Base-by-base conservation (phyloP, 805 yeast genomes). In the Candida tibetensis region DNA sequence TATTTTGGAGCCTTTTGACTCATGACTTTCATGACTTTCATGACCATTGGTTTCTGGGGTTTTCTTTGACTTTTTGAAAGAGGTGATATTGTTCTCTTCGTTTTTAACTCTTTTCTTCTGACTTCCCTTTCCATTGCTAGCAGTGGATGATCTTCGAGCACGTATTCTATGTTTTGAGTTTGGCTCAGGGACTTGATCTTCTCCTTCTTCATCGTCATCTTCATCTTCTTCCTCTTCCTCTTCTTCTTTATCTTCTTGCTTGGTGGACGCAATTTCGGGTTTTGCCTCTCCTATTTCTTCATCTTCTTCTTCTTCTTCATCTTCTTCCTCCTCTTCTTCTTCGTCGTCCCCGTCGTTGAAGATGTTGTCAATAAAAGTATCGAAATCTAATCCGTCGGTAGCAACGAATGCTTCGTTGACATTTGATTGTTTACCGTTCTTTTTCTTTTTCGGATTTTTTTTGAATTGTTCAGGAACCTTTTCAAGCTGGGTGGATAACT, bases 391-490 rank as follows among this genome's bases (percentile, higher is more conserved):
- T 10, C 61, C 66, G 26, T 54, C 54, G 5, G 72, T 62, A 2
- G 72, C 69, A 18, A 57, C 49, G 5, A 65, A 49, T 4, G 74
- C 72, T 31, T 67, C 71, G 30, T 53, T 57, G 14, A 65, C 61
- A 33, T 55, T 58, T 23, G 50, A 55, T 5, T 63, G 57, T 35
- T 59, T 53, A 14, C 62, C 60, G 13, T 48, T 36, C 40, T 54
- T 51, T 36, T 46, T 49, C 34, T 52, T 51, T 28, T 45, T 44
- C 15, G 42, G 38, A 28, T 48, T 47, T 37, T 51, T 40, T 31
- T 52, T 52, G 41, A 36, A 37, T 16, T 54, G 55, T 18, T 53
- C 53, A 16, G 66, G 62, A 13, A 58, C 44, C 42, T 59, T 58
- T 39, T 50, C 51, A 32, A 64, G 44, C 30, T 52, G 52, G 22